Conservation (phyloP, 306 rosid genomes). For the Prunus dulcis region DNA sequence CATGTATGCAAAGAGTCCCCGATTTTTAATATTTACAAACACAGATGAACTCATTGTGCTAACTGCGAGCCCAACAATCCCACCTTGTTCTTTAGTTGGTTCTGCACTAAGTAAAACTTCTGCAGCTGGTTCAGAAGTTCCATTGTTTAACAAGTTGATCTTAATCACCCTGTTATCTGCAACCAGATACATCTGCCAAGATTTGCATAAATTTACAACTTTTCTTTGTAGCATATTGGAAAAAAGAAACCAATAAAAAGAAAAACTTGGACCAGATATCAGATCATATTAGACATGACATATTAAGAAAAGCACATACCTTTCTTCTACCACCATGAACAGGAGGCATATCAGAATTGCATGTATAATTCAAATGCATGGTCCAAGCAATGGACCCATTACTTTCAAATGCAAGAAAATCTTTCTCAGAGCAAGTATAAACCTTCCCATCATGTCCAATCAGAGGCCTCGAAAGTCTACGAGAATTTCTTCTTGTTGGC, state of each 20-base stretch:
- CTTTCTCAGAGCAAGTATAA: slow-evolving; percentile 50
- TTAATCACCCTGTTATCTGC: slow-evolving; percentile 62
- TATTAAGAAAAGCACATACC: slow-evolving; percentile 25
- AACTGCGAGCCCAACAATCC: slow-evolving; percentile 65
- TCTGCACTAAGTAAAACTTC: slow-evolving; percentile 46
- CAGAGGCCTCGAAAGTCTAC: slow-evolving; percentile 55
- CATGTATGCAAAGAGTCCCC: slow-evolving; percentile 63
- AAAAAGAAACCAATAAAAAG: no score
- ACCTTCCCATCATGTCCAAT: slow-evolving; percentile 58
- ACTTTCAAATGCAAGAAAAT: slow-evolving; percentile 54
- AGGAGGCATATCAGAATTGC: slow-evolving; percentile 44
- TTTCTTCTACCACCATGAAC: slow-evolving; percentile 56
- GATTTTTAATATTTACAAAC: slow-evolving; percentile 47
- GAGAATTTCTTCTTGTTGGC: slow-evolving; percentile 8
- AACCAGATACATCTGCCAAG: slow-evolving; percentile 63
- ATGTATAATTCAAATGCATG: slow-evolving; percentile 47
- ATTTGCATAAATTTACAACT: slow-evolving; percentile 4
- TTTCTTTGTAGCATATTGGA: neutral
- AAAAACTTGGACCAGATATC: neutral
- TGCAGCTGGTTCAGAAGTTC: slow-evolving; percentile 36
- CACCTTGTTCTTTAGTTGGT: slow-evolving; percentile 39
- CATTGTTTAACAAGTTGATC: slow-evolving; percentile 43
- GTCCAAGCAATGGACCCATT: slow-evolving; percentile 69
- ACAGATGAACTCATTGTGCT: slow-evolving; percentile 52
- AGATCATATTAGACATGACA: neutral